Conservation (phyloP, 129 eudicot species). For the Centrapalus pauciflorus region DNA sequence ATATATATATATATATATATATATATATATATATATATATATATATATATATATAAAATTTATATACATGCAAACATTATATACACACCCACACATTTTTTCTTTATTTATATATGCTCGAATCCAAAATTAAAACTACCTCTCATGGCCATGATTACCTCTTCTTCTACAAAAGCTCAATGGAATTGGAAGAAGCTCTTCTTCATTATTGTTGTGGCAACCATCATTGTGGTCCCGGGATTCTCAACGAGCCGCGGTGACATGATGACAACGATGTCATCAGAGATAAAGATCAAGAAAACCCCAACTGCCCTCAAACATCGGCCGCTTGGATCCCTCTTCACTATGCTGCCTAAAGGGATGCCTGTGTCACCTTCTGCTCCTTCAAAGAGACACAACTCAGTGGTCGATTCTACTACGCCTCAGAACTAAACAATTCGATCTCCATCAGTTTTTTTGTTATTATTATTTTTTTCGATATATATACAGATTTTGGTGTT, state of each 20-base stretch:
- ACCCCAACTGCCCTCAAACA: background rate
- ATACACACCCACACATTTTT: background rate
- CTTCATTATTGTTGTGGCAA: constrained; percentile 15
- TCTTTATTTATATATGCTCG: background rate
- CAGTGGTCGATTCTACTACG: constrained; percentile 20
- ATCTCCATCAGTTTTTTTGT: background rate
- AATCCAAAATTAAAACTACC: background rate
- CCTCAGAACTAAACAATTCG: constrained; percentile 12
- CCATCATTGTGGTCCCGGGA: constrained; percentile 23
- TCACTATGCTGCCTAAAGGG: constrained; percentile 56
- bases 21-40: background rate
- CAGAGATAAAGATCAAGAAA: constrained; percentile 15
- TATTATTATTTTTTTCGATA: background rate
- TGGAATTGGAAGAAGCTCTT: constrained; percentile 22
- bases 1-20: background rate
- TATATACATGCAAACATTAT: background rate
- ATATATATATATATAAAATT: background rate
- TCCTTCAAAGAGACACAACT: constrained; percentile 75
- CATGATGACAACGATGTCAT: constrained; percentile 4
- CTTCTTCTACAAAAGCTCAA: constrained; percentile 10
- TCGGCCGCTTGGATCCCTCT: constrained; percentile 17
- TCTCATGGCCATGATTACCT: constrained; percentile 27
- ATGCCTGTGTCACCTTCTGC: constrained; percentile 56
- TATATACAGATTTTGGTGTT: background rate
- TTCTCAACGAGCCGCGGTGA: constrained; percentile 31